phyloP scores from a whole-genome alignment of 2,329 filamentous ascomycete genomes.

The Mycocentrospora acerina region DNA sequence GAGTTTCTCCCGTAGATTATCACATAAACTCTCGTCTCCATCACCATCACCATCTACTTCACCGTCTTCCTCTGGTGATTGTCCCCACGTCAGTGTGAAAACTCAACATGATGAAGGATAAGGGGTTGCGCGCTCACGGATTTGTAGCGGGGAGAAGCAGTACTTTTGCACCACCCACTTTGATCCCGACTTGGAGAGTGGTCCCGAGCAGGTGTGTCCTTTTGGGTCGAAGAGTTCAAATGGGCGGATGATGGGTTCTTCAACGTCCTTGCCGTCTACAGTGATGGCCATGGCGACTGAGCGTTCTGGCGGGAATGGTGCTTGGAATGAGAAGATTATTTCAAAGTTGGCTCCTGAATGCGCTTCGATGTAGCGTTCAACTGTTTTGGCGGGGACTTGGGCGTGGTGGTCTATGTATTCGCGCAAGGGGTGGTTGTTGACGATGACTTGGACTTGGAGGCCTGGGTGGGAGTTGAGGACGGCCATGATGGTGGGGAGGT shows the following conservation, averaged over 20 bases:
- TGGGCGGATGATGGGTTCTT: conserved; percentile 5
- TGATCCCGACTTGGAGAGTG: conserved; percentile 2
- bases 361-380: conserved; percentile 32
- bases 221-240: conserved; percentile 4
- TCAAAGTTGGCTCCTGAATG: conserved; percentile 21
- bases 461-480: too few relatives aligned
- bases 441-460: conserved; percentile 18
- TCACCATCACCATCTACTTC: conserved; percentile 6
- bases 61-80: neutral
- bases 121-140: conserved; percentile 4
- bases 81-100: conserved; percentile 4
- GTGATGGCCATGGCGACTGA: conserved; percentile 12
- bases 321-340: conserved; percentile 13
- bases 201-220: conserved; percentile 4
- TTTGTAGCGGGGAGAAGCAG: conserved; percentile 11
- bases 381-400: conserved; percentile 2
- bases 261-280: conserved; percentile 20
- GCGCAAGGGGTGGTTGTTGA: conserved; percentile 15
- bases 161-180: conserved; percentile 14
- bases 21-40: neutral
- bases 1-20: conserved; percentile 4
- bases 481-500: too few relatives aligned
- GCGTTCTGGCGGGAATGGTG: conserved; percentile 6
- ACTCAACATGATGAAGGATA: neutral
- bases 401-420: conserved; percentile 25